These are phyloP conservation scores for Exserohilum turcica DNA, from an alignment of 2,329 filamentous ascomycete species.

Conservation along the genomic window DNA sequence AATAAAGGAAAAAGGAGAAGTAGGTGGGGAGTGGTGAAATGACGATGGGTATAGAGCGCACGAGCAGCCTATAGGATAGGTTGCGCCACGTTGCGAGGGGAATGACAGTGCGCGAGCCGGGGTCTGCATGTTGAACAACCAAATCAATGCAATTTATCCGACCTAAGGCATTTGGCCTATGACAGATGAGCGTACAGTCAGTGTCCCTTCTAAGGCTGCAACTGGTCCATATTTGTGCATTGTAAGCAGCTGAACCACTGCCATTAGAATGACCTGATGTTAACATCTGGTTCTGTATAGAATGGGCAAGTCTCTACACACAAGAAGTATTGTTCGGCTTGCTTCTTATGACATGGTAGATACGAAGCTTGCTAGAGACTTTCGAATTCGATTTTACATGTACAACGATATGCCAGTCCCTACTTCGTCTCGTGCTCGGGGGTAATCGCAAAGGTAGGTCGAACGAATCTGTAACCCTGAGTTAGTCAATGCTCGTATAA, in stretches of 20 bases:
- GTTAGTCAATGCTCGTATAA: constrained; percentile 9
- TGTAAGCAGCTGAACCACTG: not conserved
- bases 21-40: not conserved
- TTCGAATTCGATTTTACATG: constrained; percentile 22
- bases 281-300: not conserved
- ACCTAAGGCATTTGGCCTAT: not conserved
- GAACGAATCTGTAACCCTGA: constrained; percentile 56
- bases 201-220: not conserved
- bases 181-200: not conserved
- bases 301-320: not conserved
- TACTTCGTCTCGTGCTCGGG: constrained; percentile 68
- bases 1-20: not conserved
- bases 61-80: not conserved
- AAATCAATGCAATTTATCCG: not conserved
- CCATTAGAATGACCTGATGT: constrained; percentile 13
- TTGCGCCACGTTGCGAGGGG: not conserved
- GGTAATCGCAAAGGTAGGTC: constrained; percentile 77
- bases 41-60: not conserved
- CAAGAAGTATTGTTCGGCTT: not conserved
- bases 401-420: constrained; percentile 3
- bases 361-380: not conserved
- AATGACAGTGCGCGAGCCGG: not conserved
- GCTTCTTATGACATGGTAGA: not conserved
- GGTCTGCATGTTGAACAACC: not conserved
- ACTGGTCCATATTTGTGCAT: not conserved